Percentiles rank a stretch among this genome's conserved stretches.
These are phyloP conservation scores for Thelonectria discophora DNA, from an alignment of 2,329 filamentous ascomycete genomes.

Conservation along the genomic window DNA sequence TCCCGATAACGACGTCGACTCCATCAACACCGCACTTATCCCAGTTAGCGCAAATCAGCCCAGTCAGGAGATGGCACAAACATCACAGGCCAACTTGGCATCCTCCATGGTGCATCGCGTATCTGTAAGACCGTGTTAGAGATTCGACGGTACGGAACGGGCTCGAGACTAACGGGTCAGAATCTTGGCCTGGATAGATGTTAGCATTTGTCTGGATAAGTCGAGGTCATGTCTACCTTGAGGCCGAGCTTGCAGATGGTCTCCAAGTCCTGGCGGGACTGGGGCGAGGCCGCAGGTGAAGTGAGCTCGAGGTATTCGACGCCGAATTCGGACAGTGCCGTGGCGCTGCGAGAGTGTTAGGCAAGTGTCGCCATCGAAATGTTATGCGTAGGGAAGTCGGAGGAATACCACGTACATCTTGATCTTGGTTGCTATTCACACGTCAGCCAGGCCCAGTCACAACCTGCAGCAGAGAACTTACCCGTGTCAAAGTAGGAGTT, in stretches of 20 bases:
- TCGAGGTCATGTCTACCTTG: slow-evolving; percentile 61
- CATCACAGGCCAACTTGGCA: neutral
- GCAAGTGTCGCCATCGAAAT: neutral
- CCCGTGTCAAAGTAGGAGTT: slow-evolving; percentile 80
- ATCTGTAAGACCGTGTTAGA: slow-evolving; percentile 21
- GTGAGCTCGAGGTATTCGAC: slow-evolving; percentile 72
- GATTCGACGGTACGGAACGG: neutral
- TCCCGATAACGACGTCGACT: slow-evolving; percentile 82
- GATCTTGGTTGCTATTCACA: slow-evolving; percentile 37
- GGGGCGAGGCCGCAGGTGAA: slow-evolving; percentile 82
- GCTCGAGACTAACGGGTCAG: slow-evolving; percentile 37
- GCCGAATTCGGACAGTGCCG: slow-evolving; percentile 64
- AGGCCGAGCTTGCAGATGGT: slow-evolving; percentile 93
- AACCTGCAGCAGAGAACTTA: neutral
- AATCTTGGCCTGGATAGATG: slow-evolving; percentile 34
- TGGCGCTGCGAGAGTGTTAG: slow-evolving; percentile 21
- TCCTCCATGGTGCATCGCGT: slow-evolving; percentile 39
- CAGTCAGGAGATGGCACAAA: neutral
- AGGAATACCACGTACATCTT: slow-evolving; percentile 26
- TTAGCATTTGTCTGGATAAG: neutral
- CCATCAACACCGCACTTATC: slow-evolving; percentile 71
- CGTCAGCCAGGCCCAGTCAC: neutral
- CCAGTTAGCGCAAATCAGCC: too few species aligned
- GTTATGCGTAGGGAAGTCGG: neutral
- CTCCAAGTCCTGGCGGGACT: slow-evolving; percentile 86